phyloP scores from a whole-genome alignment of 2,329 filamentous ascomycete genomes.

The Diaporthe helianthi region DNA sequence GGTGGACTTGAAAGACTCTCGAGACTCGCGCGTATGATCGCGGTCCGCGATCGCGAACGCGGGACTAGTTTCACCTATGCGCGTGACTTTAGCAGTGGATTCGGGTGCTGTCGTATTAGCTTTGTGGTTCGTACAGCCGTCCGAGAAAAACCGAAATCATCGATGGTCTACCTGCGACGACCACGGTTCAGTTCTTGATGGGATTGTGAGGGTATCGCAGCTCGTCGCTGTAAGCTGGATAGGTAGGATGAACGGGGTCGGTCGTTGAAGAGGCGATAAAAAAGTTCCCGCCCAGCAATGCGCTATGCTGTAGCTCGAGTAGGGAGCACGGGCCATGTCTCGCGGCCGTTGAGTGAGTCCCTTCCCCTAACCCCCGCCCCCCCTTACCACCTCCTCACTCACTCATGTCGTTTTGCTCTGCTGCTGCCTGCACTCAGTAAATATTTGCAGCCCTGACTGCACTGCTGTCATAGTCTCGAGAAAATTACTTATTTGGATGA shows the following conservation, averaged over 20 bases:
- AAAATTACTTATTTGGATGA: background rate
- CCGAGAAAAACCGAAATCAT: constrained; percentile 20
- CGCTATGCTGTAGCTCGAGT: constrained; percentile 15
- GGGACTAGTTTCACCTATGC: constrained; percentile 34
- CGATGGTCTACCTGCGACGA: constrained; percentile 7
- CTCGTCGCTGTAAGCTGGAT: constrained; percentile 2
- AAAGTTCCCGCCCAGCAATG: constrained; percentile 25
- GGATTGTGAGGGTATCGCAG: constrained; percentile 4
- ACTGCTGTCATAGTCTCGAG: background rate
- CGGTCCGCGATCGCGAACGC: constrained; percentile 34
- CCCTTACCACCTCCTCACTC: background rate
- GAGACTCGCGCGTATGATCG: constrained; percentile 29
- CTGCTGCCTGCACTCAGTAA: background rate
- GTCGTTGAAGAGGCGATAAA: constrained; percentile 23
- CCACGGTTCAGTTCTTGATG: constrained; percentile 19
- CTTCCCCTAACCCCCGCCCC: background rate
- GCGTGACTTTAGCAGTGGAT: constrained; percentile 30
- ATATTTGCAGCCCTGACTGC: background rate
- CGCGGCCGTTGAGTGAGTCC: background rate
- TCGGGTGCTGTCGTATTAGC: constrained; percentile 3
- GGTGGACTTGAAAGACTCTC: constrained; percentile 27
- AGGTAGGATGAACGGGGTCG: background rate
- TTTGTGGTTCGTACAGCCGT: constrained; percentile 29
- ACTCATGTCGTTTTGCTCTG: background rate
- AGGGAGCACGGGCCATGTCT: constrained; percentile 9